Evolutionary conservation across 2,329 filamentous ascomycete species (phyloP), one percentile per base, ranked within the genome.

Genomic region (Botrytis deweyae): DNA sequence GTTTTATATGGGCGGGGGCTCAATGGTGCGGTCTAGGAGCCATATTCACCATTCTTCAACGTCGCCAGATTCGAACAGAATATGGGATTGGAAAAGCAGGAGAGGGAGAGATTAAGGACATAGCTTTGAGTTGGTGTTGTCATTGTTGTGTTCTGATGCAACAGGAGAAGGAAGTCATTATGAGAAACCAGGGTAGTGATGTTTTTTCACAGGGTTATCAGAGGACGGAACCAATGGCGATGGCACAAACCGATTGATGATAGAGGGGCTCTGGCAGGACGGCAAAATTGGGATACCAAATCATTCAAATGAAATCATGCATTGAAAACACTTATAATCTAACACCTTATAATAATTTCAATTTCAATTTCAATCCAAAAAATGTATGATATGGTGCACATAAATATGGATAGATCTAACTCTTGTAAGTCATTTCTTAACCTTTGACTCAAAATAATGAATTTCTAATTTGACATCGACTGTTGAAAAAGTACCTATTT

Each of bases 111-210:
- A 78, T 83, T 7, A 76, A 80, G 2, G 81, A 80, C 44, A 84
- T 82, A 72, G 79, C 83, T n/a, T 78, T 80, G 44, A 81, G 81
- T 40, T 80, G 78, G 58, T 84, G 81, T 76, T 80, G 79, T 72
- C 70, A 70, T n/a, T 80, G 78, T 72, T 80, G 79, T 70, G 67
- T 76, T 4, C 44, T 80, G 10, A 78, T 80, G 16, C 78, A 79
- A 52, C 75, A 77, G 12, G 78, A 80, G 75, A 79, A 79, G 70
- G 79, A 80, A 44, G 75, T 79, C 38, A 73, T 78, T 38, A 72
- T 52, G 14, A 74, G 76, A 22, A 73, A 70, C 18, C 38, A 52
- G n/a, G 70, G 61, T 70, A 40, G 62, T 33, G 46, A 33, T 12
- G 42, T 33, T 29, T n/a, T 61, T 6, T 7, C 67, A 14, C 36